Evolutionary conservation across 331 rosid species (phyloP).

Genomic region (Malus hybrid): DNA sequence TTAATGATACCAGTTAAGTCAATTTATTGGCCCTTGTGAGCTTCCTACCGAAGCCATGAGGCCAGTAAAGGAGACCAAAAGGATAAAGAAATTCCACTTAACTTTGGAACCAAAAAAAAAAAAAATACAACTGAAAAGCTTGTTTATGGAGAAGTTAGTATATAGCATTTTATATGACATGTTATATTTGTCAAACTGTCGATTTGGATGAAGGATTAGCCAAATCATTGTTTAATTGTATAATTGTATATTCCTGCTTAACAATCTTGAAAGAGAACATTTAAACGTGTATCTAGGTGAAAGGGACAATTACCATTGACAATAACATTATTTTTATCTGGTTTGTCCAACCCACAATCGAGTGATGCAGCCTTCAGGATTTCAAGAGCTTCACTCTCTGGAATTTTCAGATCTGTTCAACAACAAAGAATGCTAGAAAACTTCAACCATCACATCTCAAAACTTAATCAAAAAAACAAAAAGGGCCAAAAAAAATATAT

Average conservation of each 20-base stretch:
- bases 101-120: no score
- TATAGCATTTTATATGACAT: no score
- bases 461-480: not conserved
- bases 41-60: no score
- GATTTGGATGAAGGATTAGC: not conserved
- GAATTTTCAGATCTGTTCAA: conserved; percentile 51
- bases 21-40: no score
- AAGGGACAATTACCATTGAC: conserved; percentile 37
- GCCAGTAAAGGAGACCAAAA: no score
- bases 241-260: not conserved
- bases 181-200: no score
- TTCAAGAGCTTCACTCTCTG: conserved; percentile 56
- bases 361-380: conserved; percentile 53
- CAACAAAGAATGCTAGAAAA: not conserved
- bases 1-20: not conserved
- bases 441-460: not conserved
- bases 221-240: not conserved
- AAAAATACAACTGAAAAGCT: no score
- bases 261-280: not conserved
- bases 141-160: no score
- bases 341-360: conserved; percentile 35
- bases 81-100: no score
- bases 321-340: conserved; percentile 28
- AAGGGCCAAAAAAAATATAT: not conserved
- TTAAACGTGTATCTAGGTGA: not conserved